phyloP scores from a whole-genome alignment of 1,284 basidiomycete genomes.

The Clitocybe nebularis region DNA sequence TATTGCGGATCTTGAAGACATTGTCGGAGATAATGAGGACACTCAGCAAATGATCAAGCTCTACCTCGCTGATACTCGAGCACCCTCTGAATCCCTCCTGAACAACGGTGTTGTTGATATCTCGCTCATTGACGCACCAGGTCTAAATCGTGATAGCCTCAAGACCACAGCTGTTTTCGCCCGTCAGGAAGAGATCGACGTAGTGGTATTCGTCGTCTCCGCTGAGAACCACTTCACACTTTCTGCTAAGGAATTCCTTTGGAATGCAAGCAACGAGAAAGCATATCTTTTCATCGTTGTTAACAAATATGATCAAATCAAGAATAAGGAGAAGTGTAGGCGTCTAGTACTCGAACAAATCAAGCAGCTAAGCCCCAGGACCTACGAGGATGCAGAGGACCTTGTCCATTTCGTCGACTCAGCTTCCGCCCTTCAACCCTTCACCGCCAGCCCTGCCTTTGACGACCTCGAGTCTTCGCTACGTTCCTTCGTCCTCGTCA shows the following conservation, averaged over 20 bases:
- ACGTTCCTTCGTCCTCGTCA: slow-evolving; percentile 92
- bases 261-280: slow-evolving; percentile 94
- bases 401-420: slow-evolving; percentile 99
- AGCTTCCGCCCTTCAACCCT: slow-evolving; percentile 59
- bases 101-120: slow-evolving; percentile 98
- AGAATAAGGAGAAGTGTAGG: slow-evolving; percentile 93
- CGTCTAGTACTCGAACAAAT: slow-evolving; percentile 93
- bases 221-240: slow-evolving; percentile 99
- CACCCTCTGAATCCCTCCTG: slow-evolving; percentile 78
- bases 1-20: slow-evolving; percentile 73
- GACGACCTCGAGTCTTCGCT: slow-evolving; percentile 89
- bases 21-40: slow-evolving; percentile 79
- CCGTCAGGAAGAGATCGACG: slow-evolving; percentile 97
- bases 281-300: slow-evolving; percentile 98
- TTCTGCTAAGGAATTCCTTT: slow-evolving; percentile 93
- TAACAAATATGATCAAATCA: slow-evolving; percentile 96
- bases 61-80: slow-evolving; percentile 75
- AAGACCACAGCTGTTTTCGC: slow-evolving; percentile 97
- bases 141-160: slow-evolving; percentile 92
- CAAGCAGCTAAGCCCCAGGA: slow-evolving; percentile 86
- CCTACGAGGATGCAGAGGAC: slow-evolving; percentile 88
- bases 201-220: slow-evolving; percentile 96
- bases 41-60: slow-evolving; percentile 76
- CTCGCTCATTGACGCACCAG: slow-evolving; percentile 97
- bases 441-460: slow-evolving; percentile 70